Evolutionary conservation across 768 basidiomycete genomes (phyloP), one percentile per base, ranked within the genome.

Genomic region (Serpula lacrymans): DNA sequence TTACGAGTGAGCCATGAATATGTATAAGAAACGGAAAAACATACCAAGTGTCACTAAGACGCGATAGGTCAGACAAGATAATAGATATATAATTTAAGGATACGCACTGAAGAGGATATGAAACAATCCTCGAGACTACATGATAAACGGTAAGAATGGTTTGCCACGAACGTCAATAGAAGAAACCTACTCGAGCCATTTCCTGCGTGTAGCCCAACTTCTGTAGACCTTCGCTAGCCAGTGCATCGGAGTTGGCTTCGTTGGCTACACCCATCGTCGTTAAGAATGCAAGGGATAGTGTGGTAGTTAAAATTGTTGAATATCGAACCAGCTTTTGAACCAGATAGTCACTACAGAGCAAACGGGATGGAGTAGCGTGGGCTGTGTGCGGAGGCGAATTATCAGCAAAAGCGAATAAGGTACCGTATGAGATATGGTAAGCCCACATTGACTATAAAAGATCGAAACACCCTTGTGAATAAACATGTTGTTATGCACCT

Each of bases 181-280:
- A 35, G 5, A 11, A 26, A 35, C 49, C n/a, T 48, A 78, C 79
- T 45, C 75, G 64, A 2, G 68, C 65, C 58, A 80, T 63, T 49
- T 79, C 76, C 44, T 80, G 75, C 36, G 64, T 62, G 55, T 80
- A 80, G 1, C 78, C 78, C 35, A 80, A 60, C 42, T 70, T 68
- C 53, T 77, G 60, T n/a, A 77, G 52, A 21, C 63, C 68, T 41
- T 67, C 45, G 12, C 50, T 51, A 14, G 67, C 60, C 12, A 38
- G 47, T 5, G 46, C 17, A 29, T 62, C 62, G n/a, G 34, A 25
- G 25, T 65, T 52, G 24, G 42, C 5, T 2, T 5, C 13, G 9
- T 46, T 48, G 14, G 45, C 33, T 3, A 34, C 24, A n/a, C 2
- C 40, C 59, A 60, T 49, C 17, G 32, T 18, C 27, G 20, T 29